Conservation (phyloP, 495 filamentous ascomycete genomes). For the Massariosphaeria phaeospora region DNA sequence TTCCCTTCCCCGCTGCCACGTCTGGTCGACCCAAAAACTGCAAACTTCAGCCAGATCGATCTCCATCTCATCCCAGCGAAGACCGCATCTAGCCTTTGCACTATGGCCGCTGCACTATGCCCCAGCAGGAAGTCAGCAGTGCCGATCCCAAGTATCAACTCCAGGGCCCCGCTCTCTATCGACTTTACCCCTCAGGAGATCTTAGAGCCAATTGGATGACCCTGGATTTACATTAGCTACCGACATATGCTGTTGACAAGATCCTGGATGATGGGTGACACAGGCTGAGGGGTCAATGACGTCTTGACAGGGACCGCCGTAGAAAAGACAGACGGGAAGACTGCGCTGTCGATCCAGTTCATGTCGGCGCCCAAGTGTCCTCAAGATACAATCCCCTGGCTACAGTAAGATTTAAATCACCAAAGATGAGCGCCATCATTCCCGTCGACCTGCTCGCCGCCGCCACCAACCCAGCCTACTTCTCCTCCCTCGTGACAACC, state of each 20-base stretch:
- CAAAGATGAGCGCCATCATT: conserved; percentile 32
- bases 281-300: conserved; percentile 7
- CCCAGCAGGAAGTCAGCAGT: conserved; percentile 3
- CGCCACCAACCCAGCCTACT: conserved; percentile 33
- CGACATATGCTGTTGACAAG: background rate
- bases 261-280: background rate
- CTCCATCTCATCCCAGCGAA: too few species aligned
- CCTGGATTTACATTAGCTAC: background rate
- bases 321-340: background rate
- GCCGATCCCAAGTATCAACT: background rate
- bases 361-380: background rate
- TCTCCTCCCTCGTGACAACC: conserved; percentile 28
- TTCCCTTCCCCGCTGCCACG: too few species aligned
- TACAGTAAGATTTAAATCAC: conserved; percentile 6
- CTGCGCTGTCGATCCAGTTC: background rate
- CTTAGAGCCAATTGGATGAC: background rate
- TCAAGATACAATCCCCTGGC: background rate
- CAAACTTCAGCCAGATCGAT: too few species aligned
- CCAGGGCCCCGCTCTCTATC: background rate
- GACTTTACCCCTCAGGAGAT: background rate
- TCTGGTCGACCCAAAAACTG: too few species aligned
- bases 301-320: background rate
- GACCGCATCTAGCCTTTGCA: background rate
- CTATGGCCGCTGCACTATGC: background rate
- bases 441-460: conserved; percentile 34